Evolutionary conservation across 2,329 filamentous ascomycete species (phyloP), one percentile per base, ranked within the genome.

Genomic region (Trichophyton simii): DNA sequence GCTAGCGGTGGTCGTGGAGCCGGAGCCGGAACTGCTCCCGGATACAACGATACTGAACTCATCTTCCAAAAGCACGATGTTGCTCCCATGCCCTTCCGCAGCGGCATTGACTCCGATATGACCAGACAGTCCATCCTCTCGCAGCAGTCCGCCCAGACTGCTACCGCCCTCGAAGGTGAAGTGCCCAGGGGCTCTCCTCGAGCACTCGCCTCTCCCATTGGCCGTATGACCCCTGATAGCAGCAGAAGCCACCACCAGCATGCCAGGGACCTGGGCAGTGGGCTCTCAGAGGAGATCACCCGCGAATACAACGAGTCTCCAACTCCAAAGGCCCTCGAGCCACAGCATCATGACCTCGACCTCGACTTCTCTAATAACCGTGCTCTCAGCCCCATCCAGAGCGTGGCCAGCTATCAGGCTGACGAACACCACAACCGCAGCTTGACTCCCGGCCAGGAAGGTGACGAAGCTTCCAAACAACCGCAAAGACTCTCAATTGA

Each of bases 111-210:
- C 48, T 95, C 92, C 0, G 91, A 96, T 59, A 75, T 96, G 61
- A 97, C 92, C 0, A 82, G 92, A 67, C 87, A 87, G 15, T 96
- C 92, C 0, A 89, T 97, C 60, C 76, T 94, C 18, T 94, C 91
- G 3, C 88, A 89, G 34, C 85, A 88, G 31, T 89, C 88, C 0
- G 89, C 89, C 65, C 79, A 85, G 59, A 87, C 88, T 15, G 80
- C 82, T 55, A 89, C 87, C 18, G 84, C 86, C 22, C 86, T 80
- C 68, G 85, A 82, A 55, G 82, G 81, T 44, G 83, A 89, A 65
- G 80, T 88, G n/a, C 72, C 81, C 38, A 81, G 84, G 6, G 55
- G 41, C 9, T 58, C 57, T 36, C n/a, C 57, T 8, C 18, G 41
- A 11, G 34, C 36, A 28, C 20, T 58, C 41, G 34, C 38, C 20